Evolutionary conservation across 2,329 filamentous ascomycete species (phyloP).

Genomic region (Xylaria sp.): DNA sequence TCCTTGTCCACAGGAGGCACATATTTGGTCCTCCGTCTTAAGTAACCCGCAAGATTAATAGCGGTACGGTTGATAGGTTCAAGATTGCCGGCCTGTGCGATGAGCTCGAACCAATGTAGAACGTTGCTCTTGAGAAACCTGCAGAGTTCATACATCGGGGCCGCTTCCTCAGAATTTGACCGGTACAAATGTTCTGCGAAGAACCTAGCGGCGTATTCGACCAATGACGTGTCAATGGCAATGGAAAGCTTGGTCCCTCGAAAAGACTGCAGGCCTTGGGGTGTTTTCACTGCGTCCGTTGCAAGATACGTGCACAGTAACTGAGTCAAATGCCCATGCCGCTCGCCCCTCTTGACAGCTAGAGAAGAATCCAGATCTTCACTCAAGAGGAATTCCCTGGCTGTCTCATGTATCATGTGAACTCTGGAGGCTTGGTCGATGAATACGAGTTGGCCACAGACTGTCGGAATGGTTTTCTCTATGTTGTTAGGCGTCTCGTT

Average conservation of each 20-base stretch:
- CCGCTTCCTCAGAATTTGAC: slow-evolving; percentile 36
- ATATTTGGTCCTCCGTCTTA: slow-evolving; percentile 41
- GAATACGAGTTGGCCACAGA: slow-evolving; percentile 49
- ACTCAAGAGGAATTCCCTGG: slow-evolving; percentile 45
- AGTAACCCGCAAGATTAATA: slow-evolving; percentile 48
- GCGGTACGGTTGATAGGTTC: slow-evolving; percentile 44
- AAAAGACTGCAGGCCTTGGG: slow-evolving; percentile 27
- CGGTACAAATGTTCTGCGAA: slow-evolving; percentile 45
- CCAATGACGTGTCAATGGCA: slow-evolving; percentile 32
- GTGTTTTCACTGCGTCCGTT: slow-evolving; percentile 29
- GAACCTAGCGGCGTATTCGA: slow-evolving; percentile 42
- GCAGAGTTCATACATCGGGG: slow-evolving; percentile 65
- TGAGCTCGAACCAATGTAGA: slow-evolving; percentile 49
- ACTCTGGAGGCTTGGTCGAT: slow-evolving; percentile 44
- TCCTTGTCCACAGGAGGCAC: slow-evolving; percentile 40
- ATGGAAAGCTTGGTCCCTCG: slow-evolving; percentile 29
- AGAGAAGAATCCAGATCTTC: slow-evolving; percentile 37
- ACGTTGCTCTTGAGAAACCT: slow-evolving; percentile 64
- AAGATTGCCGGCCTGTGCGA: slow-evolving; percentile 43
- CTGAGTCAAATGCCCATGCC: slow-evolving; percentile 49
- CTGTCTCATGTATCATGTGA: slow-evolving; percentile 49
- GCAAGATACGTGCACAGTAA: slow-evolving; percentile 42
- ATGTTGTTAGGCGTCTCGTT: slow-evolving; percentile 45
- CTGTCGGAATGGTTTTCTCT: slow-evolving; percentile 42
- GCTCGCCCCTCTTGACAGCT: slow-evolving; percentile 34